These are phyloP conservation scores for Backusella mclennaniae DNA, from an alignment of 192 early-diverging fungal genomes.

Conservation along the genomic window DNA sequence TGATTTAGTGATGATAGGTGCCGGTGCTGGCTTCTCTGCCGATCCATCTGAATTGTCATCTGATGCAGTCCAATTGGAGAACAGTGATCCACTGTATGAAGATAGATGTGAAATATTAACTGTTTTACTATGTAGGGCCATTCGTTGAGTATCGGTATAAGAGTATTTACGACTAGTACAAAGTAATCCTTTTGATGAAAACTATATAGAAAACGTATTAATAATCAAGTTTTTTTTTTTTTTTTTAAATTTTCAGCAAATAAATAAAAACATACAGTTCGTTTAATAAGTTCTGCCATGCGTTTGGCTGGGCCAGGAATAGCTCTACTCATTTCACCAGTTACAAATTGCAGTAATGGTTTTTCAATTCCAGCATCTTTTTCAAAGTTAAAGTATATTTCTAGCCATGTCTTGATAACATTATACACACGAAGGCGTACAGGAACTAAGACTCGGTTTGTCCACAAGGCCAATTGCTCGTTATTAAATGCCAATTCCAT, in stretches of 20 bases:
- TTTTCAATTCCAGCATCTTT: conserved; percentile 66
- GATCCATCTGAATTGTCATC: conserved; percentile 1
- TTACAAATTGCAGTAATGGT: conserved; percentile 64
- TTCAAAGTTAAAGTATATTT: conserved; percentile 55
- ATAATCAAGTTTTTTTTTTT: neutral
- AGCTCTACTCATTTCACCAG: conserved; percentile 64
- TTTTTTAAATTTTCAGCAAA: neutral
- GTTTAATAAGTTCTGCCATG: conserved; percentile 72
- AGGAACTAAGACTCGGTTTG: conserved; percentile 55
- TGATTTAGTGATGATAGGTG: conserved; percentile 11
- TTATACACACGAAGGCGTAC: conserved; percentile 70
- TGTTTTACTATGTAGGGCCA: neutral
- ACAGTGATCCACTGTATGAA: conserved; percentile 11
- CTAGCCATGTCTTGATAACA: conserved; percentile 76
- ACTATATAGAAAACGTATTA: neutral
- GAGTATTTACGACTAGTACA: conserved; percentile 10
- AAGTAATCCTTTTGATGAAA: neutral
- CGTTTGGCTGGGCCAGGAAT: conserved; percentile 66
- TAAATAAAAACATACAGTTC: conserved; percentile 40
- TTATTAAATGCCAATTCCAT: conserved; percentile 39
- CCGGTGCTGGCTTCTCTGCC: neutral
- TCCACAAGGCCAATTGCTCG: conserved; percentile 56
- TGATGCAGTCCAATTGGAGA: conserved; percentile 16
- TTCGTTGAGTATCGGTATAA: conserved; percentile 1
- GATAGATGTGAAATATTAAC: conserved; percentile 8